Evolutionary conservation across 2,329 filamentous ascomycete species (phyloP).

Genomic region (Pezicula carpinea): DNA sequence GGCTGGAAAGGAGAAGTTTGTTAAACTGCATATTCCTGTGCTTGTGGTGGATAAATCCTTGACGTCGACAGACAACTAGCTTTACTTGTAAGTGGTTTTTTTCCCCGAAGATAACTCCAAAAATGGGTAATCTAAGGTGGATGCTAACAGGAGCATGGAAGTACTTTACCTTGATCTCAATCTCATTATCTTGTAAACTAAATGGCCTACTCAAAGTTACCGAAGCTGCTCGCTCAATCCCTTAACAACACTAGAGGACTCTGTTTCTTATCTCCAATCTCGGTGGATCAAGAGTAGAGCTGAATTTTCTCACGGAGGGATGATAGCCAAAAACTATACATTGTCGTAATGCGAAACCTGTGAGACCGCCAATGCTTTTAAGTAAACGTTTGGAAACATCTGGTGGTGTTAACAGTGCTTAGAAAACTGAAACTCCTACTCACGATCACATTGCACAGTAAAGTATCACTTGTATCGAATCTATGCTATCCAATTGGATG

Average conservation of each 20-base stretch:
- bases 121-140: neutral
- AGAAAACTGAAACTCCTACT: slow-evolving; percentile 24
- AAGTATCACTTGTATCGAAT: slow-evolving; percentile 21
- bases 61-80: neutral
- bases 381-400: neutral
- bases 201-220: slow-evolving; percentile 27
- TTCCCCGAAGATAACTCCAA: neutral
- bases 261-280: slow-evolving; percentile 26
- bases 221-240: slow-evolving; percentile 28
- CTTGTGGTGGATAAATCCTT: neutral
- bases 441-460: slow-evolving; percentile 25
- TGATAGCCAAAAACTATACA: slow-evolving; percentile 32
- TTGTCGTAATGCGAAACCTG: slow-evolving; percentile 28
- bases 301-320: slow-evolving; percentile 19
- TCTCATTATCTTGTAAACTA: slow-evolving; percentile 21
- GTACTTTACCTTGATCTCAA: slow-evolving; percentile 27
- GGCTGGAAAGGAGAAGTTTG: slow-evolving; percentile 7
- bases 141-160: no score
- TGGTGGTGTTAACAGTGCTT: neutral
- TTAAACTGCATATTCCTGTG: neutral
- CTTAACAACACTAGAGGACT: slow-evolving; percentile 30
- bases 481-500: slow-evolving; percentile 19
- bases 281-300: slow-evolving; percentile 12
- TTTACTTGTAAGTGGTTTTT: no score
- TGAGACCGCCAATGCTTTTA: slow-evolving; percentile 25